Evolutionary conservation across 192 early-diverging fungal genomes (phyloP).

Genomic region (Gryganskiella cystojenkinii): DNA sequence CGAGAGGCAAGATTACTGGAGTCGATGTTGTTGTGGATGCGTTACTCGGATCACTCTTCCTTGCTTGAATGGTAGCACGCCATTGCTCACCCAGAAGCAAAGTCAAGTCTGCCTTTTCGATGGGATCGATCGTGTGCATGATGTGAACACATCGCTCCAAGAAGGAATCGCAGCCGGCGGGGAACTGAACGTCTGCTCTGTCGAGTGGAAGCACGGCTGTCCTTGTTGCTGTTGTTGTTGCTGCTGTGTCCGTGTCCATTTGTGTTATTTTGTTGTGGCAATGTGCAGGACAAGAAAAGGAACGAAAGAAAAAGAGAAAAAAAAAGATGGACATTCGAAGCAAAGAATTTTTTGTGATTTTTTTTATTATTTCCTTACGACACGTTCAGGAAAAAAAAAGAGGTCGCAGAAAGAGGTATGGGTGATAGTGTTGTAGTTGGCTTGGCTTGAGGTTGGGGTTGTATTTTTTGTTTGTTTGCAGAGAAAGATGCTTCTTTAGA

Average conservation of each 20-base stretch:
- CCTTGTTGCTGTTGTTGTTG: background rate
- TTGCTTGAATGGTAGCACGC: slow-evolving; percentile 25
- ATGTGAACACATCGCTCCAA: slow-evolving; percentile 62
- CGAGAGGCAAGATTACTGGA: slow-evolving; percentile 29
- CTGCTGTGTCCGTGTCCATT: background rate
- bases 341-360: background rate
- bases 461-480: too few species aligned
- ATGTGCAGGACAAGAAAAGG: background rate
- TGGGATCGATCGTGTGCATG: slow-evolving; percentile 64
- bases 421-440: too few species aligned
- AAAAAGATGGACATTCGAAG: background rate
- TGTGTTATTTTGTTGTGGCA: background rate
- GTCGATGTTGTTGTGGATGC: slow-evolving; percentile 28
- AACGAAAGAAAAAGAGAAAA: slow-evolving; percentile 2
- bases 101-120: slow-evolving; percentile 59
- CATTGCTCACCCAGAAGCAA: slow-evolving; percentile 41
- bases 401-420: too few species aligned
- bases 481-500: slow-evolving; percentile 62
- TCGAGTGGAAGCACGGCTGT: too few species aligned
- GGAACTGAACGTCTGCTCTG: slow-evolving; percentile 27
- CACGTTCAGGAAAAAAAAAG: background rate
- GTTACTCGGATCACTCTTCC: slow-evolving; percentile 26
- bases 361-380: background rate
- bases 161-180: slow-evolving; percentile 48
- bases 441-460: too few species aligned